Conservation (phyloP, 2,329 filamentous ascomycete species). For the Remersonia thermophila region DNA sequence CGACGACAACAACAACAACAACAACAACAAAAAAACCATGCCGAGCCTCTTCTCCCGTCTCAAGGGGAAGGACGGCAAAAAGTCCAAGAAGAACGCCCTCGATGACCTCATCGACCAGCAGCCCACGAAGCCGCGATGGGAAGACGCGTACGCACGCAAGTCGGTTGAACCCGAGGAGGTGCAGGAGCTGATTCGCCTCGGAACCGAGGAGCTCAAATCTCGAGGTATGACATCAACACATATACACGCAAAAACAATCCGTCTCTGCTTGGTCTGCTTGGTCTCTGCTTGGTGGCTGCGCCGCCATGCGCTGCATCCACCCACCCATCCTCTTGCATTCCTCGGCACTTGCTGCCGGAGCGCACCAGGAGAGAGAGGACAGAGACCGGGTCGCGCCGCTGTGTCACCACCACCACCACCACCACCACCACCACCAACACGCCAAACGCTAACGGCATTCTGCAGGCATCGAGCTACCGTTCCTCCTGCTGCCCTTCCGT, state of each 20-base stretch:
- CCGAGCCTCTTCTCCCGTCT: conserved; percentile 50
- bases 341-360: conserved; percentile 3
- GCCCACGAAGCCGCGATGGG: conserved; percentile 65
- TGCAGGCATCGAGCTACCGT: conserved; percentile 75
- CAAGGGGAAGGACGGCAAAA: conserved; percentile 63
- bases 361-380: no score
- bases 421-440: no score
- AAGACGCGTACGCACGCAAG: conserved; percentile 74
- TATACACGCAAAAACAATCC: no score
- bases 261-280: no score
- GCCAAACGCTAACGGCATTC: conserved; percentile 9
- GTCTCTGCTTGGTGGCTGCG: no score
- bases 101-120: conserved; percentile 37
- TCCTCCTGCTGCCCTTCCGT: conserved; percentile 86
- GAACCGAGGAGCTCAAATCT: conserved; percentile 83
- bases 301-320: no score
- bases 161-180: conserved; percentile 83
- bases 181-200: conserved; percentile 71
- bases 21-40: conserved; percentile 27
- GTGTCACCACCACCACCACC: no score
- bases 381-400: no score
- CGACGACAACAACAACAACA: no score
- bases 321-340: background rate
- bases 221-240: conserved; percentile 54
- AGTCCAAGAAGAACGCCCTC: conserved; percentile 51